A percentile compares a stretch with the other conserved stretches of the same genome.
Evolutionary conservation across 2,329 filamentous ascomycete species (phyloP).

Genomic region (Microsporum audouinii): DNA sequence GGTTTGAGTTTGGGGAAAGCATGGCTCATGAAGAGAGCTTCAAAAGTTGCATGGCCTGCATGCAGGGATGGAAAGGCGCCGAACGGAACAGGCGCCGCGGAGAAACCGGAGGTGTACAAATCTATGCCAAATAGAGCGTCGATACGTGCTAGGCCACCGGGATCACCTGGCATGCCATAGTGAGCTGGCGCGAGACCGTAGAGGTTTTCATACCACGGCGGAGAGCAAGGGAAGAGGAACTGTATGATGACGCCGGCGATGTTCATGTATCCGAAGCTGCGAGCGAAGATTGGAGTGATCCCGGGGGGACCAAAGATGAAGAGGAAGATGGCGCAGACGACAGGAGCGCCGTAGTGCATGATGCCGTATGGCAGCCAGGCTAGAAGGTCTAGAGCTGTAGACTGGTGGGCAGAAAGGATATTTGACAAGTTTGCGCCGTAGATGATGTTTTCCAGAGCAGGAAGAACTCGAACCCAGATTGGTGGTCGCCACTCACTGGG

Average conservation of each 20-base stretch:
- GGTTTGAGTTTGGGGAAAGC: slow-evolving; percentile 74
- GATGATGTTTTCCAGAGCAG: slow-evolving; percentile 88
- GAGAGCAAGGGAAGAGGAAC: slow-evolving; percentile 81
- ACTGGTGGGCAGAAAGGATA: slow-evolving; percentile 82
- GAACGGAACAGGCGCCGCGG: slow-evolving; percentile 79
- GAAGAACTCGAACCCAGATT: slow-evolving; percentile 91
- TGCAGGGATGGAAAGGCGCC: slow-evolving; percentile 92
- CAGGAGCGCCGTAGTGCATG: slow-evolving; percentile 77
- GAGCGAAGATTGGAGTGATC: slow-evolving; percentile 71
- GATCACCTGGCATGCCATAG: slow-evolving; percentile 81
- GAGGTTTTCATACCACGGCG: slow-evolving; percentile 92
- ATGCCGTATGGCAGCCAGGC: slow-evolving; percentile 92
- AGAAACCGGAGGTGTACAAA: slow-evolving; percentile 87
- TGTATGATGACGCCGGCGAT: slow-evolving; percentile 78
- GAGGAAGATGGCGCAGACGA: slow-evolving; percentile 64
- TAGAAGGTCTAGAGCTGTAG: slow-evolving; percentile 69
- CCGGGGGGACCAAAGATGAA: slow-evolving; percentile 84
- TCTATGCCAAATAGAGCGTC: slow-evolving; percentile 85
- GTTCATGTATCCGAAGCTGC: slow-evolving; percentile 86
- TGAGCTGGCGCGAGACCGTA: slow-evolving; percentile 84
- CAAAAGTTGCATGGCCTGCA: slow-evolving; percentile 75
- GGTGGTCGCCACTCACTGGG: slow-evolving; percentile 77
- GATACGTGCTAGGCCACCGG: slow-evolving; percentile 77
- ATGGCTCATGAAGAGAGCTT: slow-evolving; percentile 86
- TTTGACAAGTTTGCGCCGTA: slow-evolving; percentile 95